phyloP scores from a whole-genome alignment of 2,329 filamentous ascomycete genomes.

The Colletotrichum somersetense region DNA sequence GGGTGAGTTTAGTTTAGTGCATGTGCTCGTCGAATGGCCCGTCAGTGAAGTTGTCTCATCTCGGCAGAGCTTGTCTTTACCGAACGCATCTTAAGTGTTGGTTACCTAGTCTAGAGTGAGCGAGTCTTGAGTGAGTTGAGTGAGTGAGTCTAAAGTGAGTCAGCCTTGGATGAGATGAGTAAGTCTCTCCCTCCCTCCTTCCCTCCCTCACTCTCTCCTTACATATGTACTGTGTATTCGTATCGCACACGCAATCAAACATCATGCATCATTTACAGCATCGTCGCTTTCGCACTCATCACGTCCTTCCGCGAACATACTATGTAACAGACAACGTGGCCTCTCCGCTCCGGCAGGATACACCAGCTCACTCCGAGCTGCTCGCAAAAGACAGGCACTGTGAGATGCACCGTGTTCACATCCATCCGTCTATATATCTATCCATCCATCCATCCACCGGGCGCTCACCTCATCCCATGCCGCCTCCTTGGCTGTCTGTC shows the following conservation, averaged over 20 bases:
- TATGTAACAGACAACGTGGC: neutral
- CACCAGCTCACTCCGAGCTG: too few relatives aligned
- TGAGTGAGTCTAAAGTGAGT: too few relatives aligned
- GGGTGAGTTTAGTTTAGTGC: neutral
- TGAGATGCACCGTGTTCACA: neutral
- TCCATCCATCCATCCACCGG: neutral
- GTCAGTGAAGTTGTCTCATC: neutral
- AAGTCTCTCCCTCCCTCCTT: neutral
- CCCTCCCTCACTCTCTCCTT: neutral
- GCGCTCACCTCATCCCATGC: neutral
- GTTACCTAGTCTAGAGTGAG: neutral
- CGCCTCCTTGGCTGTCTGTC: constrained; percentile 1
- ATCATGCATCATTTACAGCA: neutral
- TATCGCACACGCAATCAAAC: neutral
- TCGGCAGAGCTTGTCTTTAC: neutral
- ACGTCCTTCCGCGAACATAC: neutral
- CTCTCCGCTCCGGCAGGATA: too few relatives aligned
- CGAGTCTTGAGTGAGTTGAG: neutral
- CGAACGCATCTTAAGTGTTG: neutral
- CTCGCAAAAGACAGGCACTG: neutral
- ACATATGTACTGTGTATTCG: too few relatives aligned
- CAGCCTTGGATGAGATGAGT: too few relatives aligned
- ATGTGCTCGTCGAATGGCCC: neutral
- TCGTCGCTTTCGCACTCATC: neutral
- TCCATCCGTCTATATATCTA: neutral